phyloP scores from a whole-genome alignment of 1,284 basidiomycete species.

The Ganoderma sinense region DNA sequence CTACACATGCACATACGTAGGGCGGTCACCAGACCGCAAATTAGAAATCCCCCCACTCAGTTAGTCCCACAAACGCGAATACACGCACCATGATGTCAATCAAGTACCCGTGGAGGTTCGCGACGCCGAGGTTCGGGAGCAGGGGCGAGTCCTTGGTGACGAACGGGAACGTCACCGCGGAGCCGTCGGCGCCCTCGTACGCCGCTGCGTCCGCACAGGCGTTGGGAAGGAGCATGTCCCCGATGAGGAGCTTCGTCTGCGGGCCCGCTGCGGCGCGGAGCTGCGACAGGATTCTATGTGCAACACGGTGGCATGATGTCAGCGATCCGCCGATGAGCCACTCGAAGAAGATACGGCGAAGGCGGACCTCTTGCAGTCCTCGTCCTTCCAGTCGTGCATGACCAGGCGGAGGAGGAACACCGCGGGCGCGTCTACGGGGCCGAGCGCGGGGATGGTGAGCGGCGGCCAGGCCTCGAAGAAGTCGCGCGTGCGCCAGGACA shows the following conservation, averaged over 20 bases:
- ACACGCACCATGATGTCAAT: conserved; percentile 65
- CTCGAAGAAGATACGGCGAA: no score
- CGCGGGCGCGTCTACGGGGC: conserved; percentile 34
- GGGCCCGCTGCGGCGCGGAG: conserved; percentile 43
- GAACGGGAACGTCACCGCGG: conserved; percentile 19
- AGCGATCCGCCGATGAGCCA: no score
- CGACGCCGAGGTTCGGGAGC: conserved; percentile 14
- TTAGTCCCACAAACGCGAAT: no score
- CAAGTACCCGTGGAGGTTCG: conserved; percentile 15
- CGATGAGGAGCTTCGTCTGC: conserved; percentile 69
- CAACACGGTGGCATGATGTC: no score
- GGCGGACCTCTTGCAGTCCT: conserved; percentile 31
- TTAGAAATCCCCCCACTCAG: no score
- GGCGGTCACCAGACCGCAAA: no score
- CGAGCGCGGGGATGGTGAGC: conserved; percentile 11
- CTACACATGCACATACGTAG: conserved; percentile 42
- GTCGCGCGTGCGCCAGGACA: conserved; percentile 56
- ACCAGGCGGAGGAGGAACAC: conserved; percentile 58
- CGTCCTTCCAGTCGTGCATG: conserved; percentile 63
- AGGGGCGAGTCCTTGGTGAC: conserved; percentile 16
- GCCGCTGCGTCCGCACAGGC: conserved; percentile 16
- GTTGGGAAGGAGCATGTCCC: conserved; percentile 46
- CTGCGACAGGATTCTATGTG: conserved; percentile 41
- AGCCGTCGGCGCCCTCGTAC: conserved; percentile 19
- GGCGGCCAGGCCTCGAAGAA: conserved; percentile 58